These are phyloP conservation scores for Ogataea ganodermae DNA, from an alignment of 805 yeast species.

Conservation along the genomic window DNA sequence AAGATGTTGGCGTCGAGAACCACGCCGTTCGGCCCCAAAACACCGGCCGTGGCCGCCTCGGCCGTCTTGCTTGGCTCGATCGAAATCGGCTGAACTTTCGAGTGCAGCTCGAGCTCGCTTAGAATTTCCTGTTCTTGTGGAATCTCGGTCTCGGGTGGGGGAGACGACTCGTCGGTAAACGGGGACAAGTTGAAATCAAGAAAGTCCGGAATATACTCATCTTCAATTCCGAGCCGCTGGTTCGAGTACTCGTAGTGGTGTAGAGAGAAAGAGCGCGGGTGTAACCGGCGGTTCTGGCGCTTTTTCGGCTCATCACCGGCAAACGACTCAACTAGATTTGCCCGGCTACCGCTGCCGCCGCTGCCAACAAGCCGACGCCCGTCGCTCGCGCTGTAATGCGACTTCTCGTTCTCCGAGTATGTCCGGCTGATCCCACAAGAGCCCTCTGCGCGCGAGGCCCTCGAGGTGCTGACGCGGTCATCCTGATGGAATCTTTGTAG, in stretches of 20 bases:
- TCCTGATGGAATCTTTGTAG: conserved; percentile 13
- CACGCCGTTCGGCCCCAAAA: conserved; percentile 8
- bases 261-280: neutral
- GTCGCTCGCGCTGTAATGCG: conserved; percentile 51
- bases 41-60: no score
- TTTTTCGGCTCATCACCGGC: neutral
- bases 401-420: conserved; percentile 65
- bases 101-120: conserved; percentile 23
- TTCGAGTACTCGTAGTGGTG: neutral
- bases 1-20: conserved; percentile 24
- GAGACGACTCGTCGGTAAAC: conserved; percentile 13
- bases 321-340: neutral
- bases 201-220: conserved; percentile 75
- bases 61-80: conserved; percentile 14
- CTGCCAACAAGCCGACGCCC: conserved; percentile 24
- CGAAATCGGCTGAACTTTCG: conserved; percentile 34
- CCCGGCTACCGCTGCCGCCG: conserved; percentile 7
- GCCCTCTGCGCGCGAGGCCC: neutral
- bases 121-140: conserved; percentile 18
- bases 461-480: conserved; percentile 6
- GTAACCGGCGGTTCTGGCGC: neutral
- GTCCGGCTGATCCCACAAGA: conserved; percentile 31
- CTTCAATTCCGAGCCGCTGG: conserved; percentile 54
- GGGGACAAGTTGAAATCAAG: conserved; percentile 34
- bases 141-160: conserved; percentile 7